These are phyloP conservation scores for Aspergillus fructus DNA, from an alignment of 2,329 filamentous ascomycete species.

Conservation along the genomic window DNA sequence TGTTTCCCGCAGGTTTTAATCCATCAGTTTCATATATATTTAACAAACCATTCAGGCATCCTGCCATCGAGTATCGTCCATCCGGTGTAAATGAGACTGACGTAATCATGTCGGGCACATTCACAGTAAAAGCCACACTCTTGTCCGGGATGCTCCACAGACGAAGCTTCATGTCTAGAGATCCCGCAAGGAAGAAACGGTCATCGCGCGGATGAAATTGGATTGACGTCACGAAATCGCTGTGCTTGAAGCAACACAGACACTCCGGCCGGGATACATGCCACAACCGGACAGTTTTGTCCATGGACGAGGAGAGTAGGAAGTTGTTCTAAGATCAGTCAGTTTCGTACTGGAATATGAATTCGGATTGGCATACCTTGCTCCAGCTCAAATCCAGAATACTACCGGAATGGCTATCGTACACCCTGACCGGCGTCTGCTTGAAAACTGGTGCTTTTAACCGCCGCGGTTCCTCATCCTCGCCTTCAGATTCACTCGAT, in stretches of 20 bases:
- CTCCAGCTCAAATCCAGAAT: constrained; percentile 95
- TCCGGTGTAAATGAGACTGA: constrained; percentile 92
- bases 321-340: constrained; percentile 71
- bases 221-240: constrained; percentile 91
- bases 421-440: constrained; percentile 74
- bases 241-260: constrained; percentile 90
- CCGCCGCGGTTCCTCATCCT: constrained; percentile 54
- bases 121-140: constrained; percentile 77
- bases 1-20: constrained; percentile 76
- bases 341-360: neutral
- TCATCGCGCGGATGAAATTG: constrained; percentile 94
- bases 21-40: constrained; percentile 92
- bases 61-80: constrained; percentile 84
- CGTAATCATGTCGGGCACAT: constrained; percentile 83
- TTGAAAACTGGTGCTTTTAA: constrained; percentile 90
- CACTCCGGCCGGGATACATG: constrained; percentile 83
- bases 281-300: constrained; percentile 94
- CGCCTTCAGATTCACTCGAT: constrained; percentile 70
- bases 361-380: constrained; percentile 56
- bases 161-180: constrained; percentile 80
- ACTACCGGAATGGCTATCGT: constrained; percentile 78
- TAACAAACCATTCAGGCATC: constrained; percentile 79
- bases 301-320: constrained; percentile 91
- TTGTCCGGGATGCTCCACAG: constrained; percentile 98
- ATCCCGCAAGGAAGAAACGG: constrained; percentile 93